These are phyloP conservation scores for Nitzschia palea DNA, from an alignment of 108 stramenopile species.

Conservation along the genomic window DNA sequence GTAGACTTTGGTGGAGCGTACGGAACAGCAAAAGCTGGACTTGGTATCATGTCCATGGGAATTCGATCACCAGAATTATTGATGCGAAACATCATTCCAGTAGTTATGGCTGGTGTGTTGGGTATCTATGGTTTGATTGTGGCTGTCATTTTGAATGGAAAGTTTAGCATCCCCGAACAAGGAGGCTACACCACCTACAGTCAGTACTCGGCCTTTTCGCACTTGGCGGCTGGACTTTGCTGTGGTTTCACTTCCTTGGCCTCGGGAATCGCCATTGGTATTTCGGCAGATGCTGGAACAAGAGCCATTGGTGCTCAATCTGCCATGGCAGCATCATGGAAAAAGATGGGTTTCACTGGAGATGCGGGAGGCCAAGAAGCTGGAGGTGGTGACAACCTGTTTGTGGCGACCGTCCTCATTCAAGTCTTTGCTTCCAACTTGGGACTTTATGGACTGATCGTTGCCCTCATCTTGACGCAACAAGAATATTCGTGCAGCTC, in stretches of 20 bases:
- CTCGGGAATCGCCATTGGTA: constrained; percentile 71
- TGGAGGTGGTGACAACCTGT: constrained; percentile 77
- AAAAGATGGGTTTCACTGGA: constrained; percentile 80
- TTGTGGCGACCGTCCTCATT: constrained; percentile 96
- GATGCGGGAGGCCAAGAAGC: constrained; percentile 64
- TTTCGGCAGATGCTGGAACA: constrained; percentile 75
- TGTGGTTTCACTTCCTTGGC: constrained; percentile 65
- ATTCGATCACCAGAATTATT: constrained; percentile 64
- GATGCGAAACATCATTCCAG: constrained; percentile 81
- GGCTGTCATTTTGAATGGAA: constrained; percentile 76
- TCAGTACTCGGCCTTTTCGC: constrained; percentile 64
- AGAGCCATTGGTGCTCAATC: constrained; percentile 93
- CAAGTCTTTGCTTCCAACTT: constrained; percentile 98
- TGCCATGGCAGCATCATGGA: constrained; percentile 74
- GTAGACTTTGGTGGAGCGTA: constrained; percentile 96
- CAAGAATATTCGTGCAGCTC: constrained; percentile 41
- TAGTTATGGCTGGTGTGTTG: constrained; percentile 80
- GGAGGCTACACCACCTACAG: constrained; percentile 54
- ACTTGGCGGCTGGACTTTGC: constrained; percentile 69
- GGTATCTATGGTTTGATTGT: constrained; percentile 80
- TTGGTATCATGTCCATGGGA: constrained; percentile 78
- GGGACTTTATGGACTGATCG: constrained; percentile 97
- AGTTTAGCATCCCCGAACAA: constrained; percentile 45
- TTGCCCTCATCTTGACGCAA: constrained; percentile 91
- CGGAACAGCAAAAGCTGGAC: constrained; percentile 92